Evolutionary conservation across 345 rosid species (phyloP).

Genomic region (Rhodamnia rubescens): DNA sequence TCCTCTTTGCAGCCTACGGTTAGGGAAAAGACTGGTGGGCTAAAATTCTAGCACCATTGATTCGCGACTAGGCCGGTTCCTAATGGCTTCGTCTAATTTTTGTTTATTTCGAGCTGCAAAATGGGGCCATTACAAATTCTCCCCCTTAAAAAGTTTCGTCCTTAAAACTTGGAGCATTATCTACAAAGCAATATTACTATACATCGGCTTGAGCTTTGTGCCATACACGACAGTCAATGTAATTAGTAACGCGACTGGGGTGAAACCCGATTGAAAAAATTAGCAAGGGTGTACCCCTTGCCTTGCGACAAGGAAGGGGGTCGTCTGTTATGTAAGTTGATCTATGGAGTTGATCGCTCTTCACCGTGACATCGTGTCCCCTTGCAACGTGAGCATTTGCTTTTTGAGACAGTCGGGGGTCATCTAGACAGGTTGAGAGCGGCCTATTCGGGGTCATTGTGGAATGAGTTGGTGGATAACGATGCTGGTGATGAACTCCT

Average conservation of each 20-base stretch:
- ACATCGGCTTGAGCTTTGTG: background rate
- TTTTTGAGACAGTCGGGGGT: slow-evolving; percentile 11
- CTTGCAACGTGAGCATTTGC: slow-evolving; percentile 4
- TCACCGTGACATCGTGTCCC: slow-evolving; percentile 11
- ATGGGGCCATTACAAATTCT: too few species aligned
- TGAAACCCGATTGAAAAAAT: slow-evolving; percentile 22
- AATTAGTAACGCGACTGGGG: slow-evolving; percentile 4
- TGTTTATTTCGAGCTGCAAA: too few species aligned
- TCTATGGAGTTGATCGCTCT: background rate
- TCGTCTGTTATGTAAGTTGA: background rate
- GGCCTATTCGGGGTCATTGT: slow-evolving; percentile 56
- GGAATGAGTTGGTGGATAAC: slow-evolving; percentile 32
- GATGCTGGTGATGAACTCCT: slow-evolving; percentile 20
- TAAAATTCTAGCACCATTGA: too few species aligned
- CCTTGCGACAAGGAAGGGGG: background rate
- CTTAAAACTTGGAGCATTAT: too few species aligned
- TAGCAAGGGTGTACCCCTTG: slow-evolving; percentile 19
- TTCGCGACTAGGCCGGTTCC: too few species aligned
- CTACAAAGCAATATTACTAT: slow-evolving; percentile 8
- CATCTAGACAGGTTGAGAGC: slow-evolving; percentile 14
- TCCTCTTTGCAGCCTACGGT: too few species aligned
- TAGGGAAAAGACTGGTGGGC: too few species aligned
- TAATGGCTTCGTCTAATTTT: too few species aligned
- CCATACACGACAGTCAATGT: slow-evolving; percentile 1
- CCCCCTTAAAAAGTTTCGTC: too few species aligned